A percentile compares a stretch with the other conserved stretches of the same genome.
Conservation (phyloP, 2,329 filamentous ascomycete species). For the Knufia petricola region DNA sequence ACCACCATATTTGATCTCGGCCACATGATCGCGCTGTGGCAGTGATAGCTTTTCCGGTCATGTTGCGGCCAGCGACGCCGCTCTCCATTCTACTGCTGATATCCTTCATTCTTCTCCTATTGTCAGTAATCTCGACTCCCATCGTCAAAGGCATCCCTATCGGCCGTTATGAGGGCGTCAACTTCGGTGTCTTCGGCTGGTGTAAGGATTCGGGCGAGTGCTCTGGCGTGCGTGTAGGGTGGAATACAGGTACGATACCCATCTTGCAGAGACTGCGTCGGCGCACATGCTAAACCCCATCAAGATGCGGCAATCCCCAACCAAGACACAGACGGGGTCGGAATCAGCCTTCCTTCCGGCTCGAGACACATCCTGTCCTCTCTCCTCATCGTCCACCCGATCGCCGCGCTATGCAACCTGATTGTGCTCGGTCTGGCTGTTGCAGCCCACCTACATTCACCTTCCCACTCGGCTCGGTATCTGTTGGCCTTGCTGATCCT, state of each 20-base stretch:
- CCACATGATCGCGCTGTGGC: constrained; percentile 5
- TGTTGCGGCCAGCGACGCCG: constrained; percentile 88
- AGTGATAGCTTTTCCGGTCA: constrained; percentile 38
- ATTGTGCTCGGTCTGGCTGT: constrained; percentile 72
- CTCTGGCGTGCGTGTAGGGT: constrained; percentile 69
- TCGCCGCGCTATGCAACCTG: constrained; percentile 77
- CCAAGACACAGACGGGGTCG: constrained; percentile 33
- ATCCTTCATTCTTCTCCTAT: constrained; percentile 74
- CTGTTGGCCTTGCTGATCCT: constrained; percentile 78
- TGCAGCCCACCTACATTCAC: constrained; percentile 74
- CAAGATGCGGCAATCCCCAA: constrained; percentile 41
- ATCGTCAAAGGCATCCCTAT: constrained; percentile 78
- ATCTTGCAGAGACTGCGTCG: neutral
- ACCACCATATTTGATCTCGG: neutral
- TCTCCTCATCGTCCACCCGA: constrained; percentile 84
- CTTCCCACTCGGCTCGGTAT: constrained; percentile 83
- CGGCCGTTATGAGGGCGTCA: constrained; percentile 63
- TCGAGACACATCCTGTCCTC: constrained; percentile 64
- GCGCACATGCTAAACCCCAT: constrained; percentile 11
- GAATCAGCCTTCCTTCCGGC: constrained; percentile 56
- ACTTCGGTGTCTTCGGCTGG: constrained; percentile 88
- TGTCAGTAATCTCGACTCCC: constrained; percentile 85
- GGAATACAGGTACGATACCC: constrained; percentile 64
- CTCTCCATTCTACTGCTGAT: constrained; percentile 73
- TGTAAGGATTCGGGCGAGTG: constrained; percentile 56